Evolutionary conservation across 345 rosid genomes (phyloP).

Genomic region (Combretum micranthum): DNA sequence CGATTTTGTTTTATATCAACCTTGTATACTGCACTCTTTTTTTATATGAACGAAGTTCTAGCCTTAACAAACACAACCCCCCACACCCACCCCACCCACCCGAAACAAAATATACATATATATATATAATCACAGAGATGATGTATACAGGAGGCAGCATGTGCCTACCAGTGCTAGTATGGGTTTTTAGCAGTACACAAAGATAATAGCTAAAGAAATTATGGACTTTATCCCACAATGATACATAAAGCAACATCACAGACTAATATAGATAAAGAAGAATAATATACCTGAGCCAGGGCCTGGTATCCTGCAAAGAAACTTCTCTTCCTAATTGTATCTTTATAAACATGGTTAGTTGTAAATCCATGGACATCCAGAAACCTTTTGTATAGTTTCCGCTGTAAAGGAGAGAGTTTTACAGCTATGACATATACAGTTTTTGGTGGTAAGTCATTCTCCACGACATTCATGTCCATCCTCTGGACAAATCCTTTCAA

Average conservation of each 20-base stretch:
- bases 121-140: no score
- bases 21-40: no score
- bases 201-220: no score
- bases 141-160: no score
- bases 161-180: no score
- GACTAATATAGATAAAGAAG: conserved; percentile 4
- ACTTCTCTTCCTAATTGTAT: conserved; percentile 60
- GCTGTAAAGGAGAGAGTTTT: conserved; percentile 87
- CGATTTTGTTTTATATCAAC: no score
- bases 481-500: conserved; percentile 99
- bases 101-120: no score
- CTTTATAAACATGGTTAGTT: conserved; percentile 48
- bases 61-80: no score
- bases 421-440: conserved; percentile 92
- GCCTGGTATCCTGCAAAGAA: conserved; percentile 99
- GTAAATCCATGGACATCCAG: conserved; percentile 84
- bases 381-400: conserved; percentile 90
- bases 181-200: no score
- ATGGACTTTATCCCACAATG: no score
- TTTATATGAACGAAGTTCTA: no score
- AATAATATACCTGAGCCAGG: conserved; percentile 90
- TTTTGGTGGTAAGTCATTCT: conserved; percentile 97
- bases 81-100: no score
- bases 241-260: not conserved
- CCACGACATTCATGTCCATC: conserved; percentile 98